Evolutionary conservation across 179 eudicot species (phyloP).

Genomic region (Monotropa hypopitys): DNA sequence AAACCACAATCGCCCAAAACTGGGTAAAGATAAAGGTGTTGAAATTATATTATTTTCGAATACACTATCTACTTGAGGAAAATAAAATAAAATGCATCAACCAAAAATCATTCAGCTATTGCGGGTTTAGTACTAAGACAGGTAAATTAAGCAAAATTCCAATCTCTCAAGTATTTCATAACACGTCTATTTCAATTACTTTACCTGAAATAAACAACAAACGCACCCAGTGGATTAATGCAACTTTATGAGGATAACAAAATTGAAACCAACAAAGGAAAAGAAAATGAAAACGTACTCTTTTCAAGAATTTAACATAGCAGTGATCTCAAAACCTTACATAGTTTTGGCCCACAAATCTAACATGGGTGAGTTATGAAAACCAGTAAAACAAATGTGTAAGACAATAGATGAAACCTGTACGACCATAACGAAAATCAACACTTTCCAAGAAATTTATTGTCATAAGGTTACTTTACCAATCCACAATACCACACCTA

Average conservation of each 20-base stretch:
- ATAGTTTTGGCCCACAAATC: conserved; percentile 18
- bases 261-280: background rate
- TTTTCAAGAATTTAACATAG: background rate
- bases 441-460: background rate
- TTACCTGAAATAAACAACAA: background rate
- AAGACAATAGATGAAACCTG: background rate
- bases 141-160: background rate
- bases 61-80: background rate
- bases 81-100: background rate
- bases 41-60: background rate
- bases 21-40: background rate
- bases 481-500: background rate
- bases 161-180: background rate
- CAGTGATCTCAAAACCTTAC: conserved; percentile 7
- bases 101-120: background rate
- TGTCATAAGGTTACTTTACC: background rate
- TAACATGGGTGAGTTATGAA: background rate
- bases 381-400: background rate
- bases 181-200: background rate
- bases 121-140: background rate
- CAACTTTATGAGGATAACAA: background rate
- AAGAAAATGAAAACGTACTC: background rate
- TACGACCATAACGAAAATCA: background rate
- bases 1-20: background rate
- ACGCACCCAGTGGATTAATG: background rate